phyloP scores from a whole-genome alignment of 768 basidiomycete species.

The Royoungia palumana region DNA sequence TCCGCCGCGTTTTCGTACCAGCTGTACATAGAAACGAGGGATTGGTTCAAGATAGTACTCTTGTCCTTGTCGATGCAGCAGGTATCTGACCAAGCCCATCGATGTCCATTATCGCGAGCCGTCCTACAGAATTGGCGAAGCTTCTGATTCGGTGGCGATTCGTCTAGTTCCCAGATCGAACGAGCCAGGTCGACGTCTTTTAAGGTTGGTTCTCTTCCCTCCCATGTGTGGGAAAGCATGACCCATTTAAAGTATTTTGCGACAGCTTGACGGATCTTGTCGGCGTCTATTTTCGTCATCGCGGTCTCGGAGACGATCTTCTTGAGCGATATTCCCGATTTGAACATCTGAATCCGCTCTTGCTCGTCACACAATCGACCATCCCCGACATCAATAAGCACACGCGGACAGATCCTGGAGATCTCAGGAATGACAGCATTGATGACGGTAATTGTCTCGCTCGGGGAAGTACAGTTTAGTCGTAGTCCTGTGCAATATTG shows the following conservation, averaged over 20 bases:
- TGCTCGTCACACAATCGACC: constrained; percentile 2
- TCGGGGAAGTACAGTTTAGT: no score
- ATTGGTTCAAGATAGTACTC: neutral
- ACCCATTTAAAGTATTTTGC: constrained; percentile 9
- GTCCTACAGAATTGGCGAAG: constrained; percentile 7
- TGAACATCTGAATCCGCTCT: neutral
- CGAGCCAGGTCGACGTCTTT: neutral
- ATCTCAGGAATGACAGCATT: no score
- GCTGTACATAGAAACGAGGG: constrained; percentile 13
- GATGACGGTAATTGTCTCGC: no score
- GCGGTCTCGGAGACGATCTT: no score
- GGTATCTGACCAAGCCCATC: constrained; percentile 13
- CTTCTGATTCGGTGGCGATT: constrained; percentile 2
- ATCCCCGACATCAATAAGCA: constrained; percentile 3
- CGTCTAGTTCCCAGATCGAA: neutral
- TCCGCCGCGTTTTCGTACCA: constrained; percentile 12
- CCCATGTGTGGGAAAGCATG: constrained; percentile 20
- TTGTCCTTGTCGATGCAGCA: constrained; percentile 10
- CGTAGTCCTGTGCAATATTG: no score
- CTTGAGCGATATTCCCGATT: no score
- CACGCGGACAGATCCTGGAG: no score
- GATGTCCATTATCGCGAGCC: neutral
- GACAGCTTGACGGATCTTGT: no score
- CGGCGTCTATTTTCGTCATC: no score
- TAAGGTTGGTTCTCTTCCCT: constrained; percentile 9